Base-by-base conservation (phyloP, 345 rosid genomes). In the Carallia pectinifolia region DNA sequence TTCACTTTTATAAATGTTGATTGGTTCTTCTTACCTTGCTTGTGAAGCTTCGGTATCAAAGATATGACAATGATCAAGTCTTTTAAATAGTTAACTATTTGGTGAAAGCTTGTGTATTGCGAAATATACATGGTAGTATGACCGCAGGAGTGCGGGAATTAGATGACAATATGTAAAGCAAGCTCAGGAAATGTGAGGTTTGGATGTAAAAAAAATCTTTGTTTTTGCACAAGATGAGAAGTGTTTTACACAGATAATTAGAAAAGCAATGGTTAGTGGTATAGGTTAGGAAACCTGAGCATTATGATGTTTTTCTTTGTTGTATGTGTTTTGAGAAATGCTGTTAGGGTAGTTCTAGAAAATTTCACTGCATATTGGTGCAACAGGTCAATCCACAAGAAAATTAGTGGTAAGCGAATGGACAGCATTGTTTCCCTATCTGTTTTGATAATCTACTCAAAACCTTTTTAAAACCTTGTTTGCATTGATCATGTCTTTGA, bases 401-500 rank as follows among this genome's bases (percentile, higher is more conserved):
- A 40, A 27, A 7, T 10, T 64, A 44, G 19, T 10, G 31, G 6
- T 47, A 47, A 44, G 16, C 13, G 50, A 12, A 44, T 12, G 50
- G 16, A 44, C 50, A 44, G 4, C 16, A 44, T 44, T 44, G 50
- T 44, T 44, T 44, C 5, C 4, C 16, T 10, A 10, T 44, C 16
- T 44, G 50, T 4, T 3, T 34, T 36, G 64, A 13, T 6, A 64
- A 64, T 1, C 17, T 55, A 16, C 9, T 37, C 2, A 60, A 31
- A 27, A 9, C 37, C 27, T 18, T 19, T 40, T 61, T 6, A 31
- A 56, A 37, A 4, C 33, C 13, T 61, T 54, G 15, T 30, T 33
- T 10, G 12, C 15, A 10, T 56, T 1, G 67, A 40, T 69, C 66
- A 31, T 53, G 33, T 69, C 59, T 17, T 13, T 73, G 61, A 66